Evolutionary conservation across 2,329 filamentous ascomycete species (phyloP).

Genomic region (Penicillium crustosum): DNA sequence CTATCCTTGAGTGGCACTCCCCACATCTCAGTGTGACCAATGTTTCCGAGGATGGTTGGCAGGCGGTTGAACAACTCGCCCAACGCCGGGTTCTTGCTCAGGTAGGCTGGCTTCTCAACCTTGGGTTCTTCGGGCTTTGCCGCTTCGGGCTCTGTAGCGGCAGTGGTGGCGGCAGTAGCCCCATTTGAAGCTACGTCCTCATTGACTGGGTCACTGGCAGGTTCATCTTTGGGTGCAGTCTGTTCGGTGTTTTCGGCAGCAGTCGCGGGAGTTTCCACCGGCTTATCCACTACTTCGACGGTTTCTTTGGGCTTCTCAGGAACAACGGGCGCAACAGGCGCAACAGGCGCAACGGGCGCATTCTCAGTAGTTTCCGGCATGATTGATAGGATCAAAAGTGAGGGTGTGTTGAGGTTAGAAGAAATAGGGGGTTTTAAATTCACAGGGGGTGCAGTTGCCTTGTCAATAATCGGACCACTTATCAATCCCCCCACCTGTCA

Average conservation of each 20-base stretch:
- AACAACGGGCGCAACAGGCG: slow-evolving; percentile 5
- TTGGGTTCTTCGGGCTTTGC: slow-evolving; percentile 24
- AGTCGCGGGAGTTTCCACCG: slow-evolving; percentile 12
- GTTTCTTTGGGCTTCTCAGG: slow-evolving; percentile 19
- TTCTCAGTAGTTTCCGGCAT: slow-evolving; percentile 25
- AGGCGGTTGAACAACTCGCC: slow-evolving; percentile 60
- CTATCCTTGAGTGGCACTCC: slow-evolving; percentile 64
- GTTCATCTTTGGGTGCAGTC: slow-evolving; percentile 4
- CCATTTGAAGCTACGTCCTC: background rate
- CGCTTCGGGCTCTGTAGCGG: slow-evolving; percentile 15
- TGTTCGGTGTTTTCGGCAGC: slow-evolving; percentile 7
- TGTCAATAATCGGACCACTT: slow-evolving; percentile 20
- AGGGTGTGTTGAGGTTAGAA: background rate
- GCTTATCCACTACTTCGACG: slow-evolving; percentile 14
- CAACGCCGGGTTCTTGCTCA: slow-evolving; percentile 47
- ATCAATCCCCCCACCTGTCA: slow-evolving; percentile 23
- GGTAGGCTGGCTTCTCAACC: slow-evolving; percentile 35
- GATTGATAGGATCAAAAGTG: background rate
- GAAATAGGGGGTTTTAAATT: slow-evolving; percentile 15
- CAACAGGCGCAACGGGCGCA: background rate
- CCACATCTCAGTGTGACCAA: slow-evolving; percentile 77
- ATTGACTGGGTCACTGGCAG: background rate
- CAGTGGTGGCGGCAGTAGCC: slow-evolving; percentile 7
- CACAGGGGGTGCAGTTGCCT: slow-evolving; percentile 15
- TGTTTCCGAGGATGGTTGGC: slow-evolving; percentile 56